A percentile compares a stretch with the other conserved stretches of the same genome.
Conservation (phyloP, 179 eudicot genomes). For the Beta macrorhiza region DNA sequence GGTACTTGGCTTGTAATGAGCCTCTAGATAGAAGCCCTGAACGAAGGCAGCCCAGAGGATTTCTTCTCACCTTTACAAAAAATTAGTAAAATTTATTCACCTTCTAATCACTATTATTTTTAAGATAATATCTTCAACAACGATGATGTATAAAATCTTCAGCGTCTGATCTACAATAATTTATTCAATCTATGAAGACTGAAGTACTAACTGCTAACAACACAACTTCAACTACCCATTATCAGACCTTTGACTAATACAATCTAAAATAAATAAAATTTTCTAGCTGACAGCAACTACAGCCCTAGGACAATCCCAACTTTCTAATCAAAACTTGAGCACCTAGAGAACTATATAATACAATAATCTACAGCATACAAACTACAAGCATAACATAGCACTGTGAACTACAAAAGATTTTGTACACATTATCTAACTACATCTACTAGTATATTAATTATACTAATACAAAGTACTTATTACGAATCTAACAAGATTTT, state of each 20-base stretch:
- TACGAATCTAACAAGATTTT: neutral
- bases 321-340: neutral
- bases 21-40: too few relatives aligned
- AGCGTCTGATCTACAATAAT: too few relatives aligned
- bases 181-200: too few relatives aligned
- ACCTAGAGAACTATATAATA: neutral
- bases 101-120: too few relatives aligned
- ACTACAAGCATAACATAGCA: neutral
- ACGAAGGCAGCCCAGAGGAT: too few relatives aligned
- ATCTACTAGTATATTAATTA: neutral
- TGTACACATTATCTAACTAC: neutral
- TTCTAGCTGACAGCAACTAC: conserved; percentile 1
- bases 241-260: neutral
- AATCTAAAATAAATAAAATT: neutral
- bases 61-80: too few relatives aligned
- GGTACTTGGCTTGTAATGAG: too few relatives aligned
- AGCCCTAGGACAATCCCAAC: neutral
- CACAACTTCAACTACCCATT: neutral
- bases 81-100: too few relatives aligned
- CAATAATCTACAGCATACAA: neutral
- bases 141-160: too few relatives aligned
- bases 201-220: too few relatives aligned
- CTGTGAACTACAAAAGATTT: conserved; percentile 1
- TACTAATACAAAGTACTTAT: neutral
- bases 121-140: too few relatives aligned